A percentile compares a stretch with the other conserved stretches of the same genome.
These are phyloP conservation scores for Diplodia intermedia DNA, from an alignment of 2,329 filamentous ascomycete species.

Conservation along the genomic window DNA sequence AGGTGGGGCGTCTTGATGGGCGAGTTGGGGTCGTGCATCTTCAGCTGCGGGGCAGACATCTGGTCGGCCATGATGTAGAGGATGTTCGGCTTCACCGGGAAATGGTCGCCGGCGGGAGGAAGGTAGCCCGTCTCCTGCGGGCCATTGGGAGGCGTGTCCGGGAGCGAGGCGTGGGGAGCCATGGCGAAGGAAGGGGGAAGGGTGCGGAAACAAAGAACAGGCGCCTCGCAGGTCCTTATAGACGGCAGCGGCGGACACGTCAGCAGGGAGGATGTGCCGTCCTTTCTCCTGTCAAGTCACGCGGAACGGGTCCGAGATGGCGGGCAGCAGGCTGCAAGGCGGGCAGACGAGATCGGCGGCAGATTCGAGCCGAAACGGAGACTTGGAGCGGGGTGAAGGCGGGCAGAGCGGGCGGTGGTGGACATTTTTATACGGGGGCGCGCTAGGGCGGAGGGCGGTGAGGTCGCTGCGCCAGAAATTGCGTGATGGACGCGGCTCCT, in stretches of 20 bases:
- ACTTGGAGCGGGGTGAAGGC: neutral
- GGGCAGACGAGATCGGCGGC: constrained; percentile 14
- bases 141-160: constrained; percentile 32
- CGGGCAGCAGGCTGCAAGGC: constrained; percentile 12
- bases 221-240: neutral
- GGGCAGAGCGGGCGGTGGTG: neutral
- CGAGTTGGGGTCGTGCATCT: constrained; percentile 87
- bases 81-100: constrained; percentile 70
- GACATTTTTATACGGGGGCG: constrained; percentile 23
- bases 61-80: constrained; percentile 98
- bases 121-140: constrained; percentile 29
- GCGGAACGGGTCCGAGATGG: constrained; percentile 5
- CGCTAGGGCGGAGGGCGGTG: constrained; percentile 21
- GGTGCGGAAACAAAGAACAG: neutral
- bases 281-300: constrained; percentile 24
- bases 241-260: constrained; percentile 26
- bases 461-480: constrained; percentile 28
- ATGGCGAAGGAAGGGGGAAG: constrained; percentile 7
- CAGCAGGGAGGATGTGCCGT: constrained; percentile 16
- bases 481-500: constrained; percentile 31
- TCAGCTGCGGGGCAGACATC: constrained; percentile 85
- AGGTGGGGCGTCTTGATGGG: constrained; percentile 93
- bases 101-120: constrained; percentile 31
- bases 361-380: constrained; percentile 2
- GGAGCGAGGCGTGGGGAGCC: constrained; percentile 31